Base-by-base conservation (phyloP, 148 eudicot genomes). In the Cornus kousa region DNA sequence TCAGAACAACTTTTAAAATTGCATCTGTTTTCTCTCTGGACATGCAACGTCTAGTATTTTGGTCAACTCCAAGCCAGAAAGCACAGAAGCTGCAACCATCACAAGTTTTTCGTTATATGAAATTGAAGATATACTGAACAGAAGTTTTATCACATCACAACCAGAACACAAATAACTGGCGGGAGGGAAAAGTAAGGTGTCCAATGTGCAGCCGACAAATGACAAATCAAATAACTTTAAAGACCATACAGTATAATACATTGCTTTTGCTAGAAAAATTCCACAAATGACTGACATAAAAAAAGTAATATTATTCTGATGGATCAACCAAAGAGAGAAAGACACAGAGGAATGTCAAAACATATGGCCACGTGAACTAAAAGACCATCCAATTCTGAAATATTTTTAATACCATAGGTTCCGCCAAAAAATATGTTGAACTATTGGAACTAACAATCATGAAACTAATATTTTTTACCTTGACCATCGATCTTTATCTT, bases 401-500 rank as follows among this genome's bases (percentile, higher is more conserved):
- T 28, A 1, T 43, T 33, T 35, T 17, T 32, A 74, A 64, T 40
- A 2, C 68, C 68, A 66, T 3, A 32, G 8, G 13, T 23, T 19
- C 22, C 17, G 67, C 31, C 31, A 16, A 76, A 46, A 23, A 46
- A 76, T 4, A 76, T 53, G 62, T 46, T 12, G 8, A 3, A 17
- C 67, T 67, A 43, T 3, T 43, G 10, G 43, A 14, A 76, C 39
- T 75, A 67, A 48, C 20, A 67, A 43, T 48, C 72, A 67, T 20
- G 11, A 59, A 70, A 31, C 33, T 43, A 53, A 40, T n/a, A 67
- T 48, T 55, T 69, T 32, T 46, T 91, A 94, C 98, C 97, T 94
- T 85, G 97, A 89, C 97, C 98, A 92, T 82, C 92, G 88, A 81
- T 88, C 92, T 81, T 90, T 94, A 87, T 94, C 95, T 82, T 90